Base-by-base conservation (phyloP, 2,329 filamentous ascomycete species). In the Cladosporium sp. region DNA sequence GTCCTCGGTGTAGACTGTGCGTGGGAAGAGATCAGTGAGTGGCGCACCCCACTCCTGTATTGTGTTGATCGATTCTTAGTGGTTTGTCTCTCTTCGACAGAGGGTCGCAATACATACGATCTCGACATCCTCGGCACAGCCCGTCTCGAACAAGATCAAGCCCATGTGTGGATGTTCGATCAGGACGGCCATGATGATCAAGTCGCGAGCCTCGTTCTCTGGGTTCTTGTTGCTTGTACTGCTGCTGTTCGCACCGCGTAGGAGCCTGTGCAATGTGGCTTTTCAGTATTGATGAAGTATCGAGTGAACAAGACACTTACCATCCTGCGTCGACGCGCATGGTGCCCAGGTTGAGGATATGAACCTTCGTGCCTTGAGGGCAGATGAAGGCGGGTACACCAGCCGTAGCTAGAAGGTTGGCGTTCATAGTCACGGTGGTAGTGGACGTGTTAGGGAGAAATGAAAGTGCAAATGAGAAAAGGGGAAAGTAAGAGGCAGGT, bases 111-210 rank as follows among this genome's bases (percentile, higher is more conserved):
- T 2, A 40, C 55, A 28, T 23, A 57, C 55, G 1, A 57, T 57
- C 33, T 57, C 55, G 4, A 57, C 55, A 14, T 44, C 56, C 18
- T 59, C 56, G n/a, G 56, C 56, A 12, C 56, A 40, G 18, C 76
- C 76, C 2, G 76, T 78, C 62, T 78, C 76, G 67, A 72, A 78
- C 37, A 78, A 69, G 29, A 78, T 75, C 29, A 78, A 72, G 14
- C 76, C 75, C 66, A 75, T 74, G 49, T 72, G 75, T 11, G 76
- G 76, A 53, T 78, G 75, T 35, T 70, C 67, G 46, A 71, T 71
- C 46, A 71, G 62, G 8, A 70, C 65, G 11, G 71, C 69, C 16
- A 77, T 68, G 68, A 77, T 74, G 28, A 77, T 69, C 11, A 74
- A 66, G 65, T 73, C 73, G 29, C 77, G 73, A 11, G 75, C 73